phyloP scores from a whole-genome alignment of 345 rosid species.

The Hirschfeldia incana region DNA sequence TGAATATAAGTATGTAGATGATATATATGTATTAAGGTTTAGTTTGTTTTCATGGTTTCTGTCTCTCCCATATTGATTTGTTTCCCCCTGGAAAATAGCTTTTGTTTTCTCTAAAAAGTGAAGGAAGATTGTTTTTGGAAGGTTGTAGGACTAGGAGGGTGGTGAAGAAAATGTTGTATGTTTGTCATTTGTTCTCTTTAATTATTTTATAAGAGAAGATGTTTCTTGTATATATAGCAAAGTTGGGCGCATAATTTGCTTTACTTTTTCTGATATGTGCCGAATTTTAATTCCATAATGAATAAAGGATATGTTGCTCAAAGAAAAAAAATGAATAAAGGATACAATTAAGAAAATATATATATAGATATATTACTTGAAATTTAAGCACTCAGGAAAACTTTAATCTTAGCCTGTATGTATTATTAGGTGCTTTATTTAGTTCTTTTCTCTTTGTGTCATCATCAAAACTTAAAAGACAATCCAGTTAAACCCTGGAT shows the following conservation, averaged over 20 bases:
- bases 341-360: background rate
- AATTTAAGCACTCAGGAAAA: constrained; percentile 28
- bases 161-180: constrained; percentile 21
- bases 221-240: constrained; percentile 36
- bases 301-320: background rate
- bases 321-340: background rate
- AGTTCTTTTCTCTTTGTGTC: constrained; percentile 11
- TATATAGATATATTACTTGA: background rate
- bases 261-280: background rate
- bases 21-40: constrained; percentile 12
- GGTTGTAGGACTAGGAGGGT: constrained; percentile 6
- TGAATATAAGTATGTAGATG: constrained; percentile 7
- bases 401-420: constrained; percentile 9
- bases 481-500: constrained; percentile 14
- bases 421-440: constrained; percentile 8
- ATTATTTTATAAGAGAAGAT: constrained; percentile 1
- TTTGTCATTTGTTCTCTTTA: constrained; percentile 29
- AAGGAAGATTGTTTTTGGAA: constrained; percentile 29
- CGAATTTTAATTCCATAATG: background rate
- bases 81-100: constrained; percentile 7
- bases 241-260: constrained; percentile 10
- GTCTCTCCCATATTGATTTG: constrained; percentile 34
- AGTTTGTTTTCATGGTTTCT: constrained; percentile 39
- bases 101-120: constrained; percentile 28
- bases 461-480: constrained; percentile 14